Percentiles rank a stretch among this genome's conserved stretches.
These are phyloP conservation scores for Populus alba DNA, from an alignment of 345 rosid species.

Conservation along the genomic window DNA sequence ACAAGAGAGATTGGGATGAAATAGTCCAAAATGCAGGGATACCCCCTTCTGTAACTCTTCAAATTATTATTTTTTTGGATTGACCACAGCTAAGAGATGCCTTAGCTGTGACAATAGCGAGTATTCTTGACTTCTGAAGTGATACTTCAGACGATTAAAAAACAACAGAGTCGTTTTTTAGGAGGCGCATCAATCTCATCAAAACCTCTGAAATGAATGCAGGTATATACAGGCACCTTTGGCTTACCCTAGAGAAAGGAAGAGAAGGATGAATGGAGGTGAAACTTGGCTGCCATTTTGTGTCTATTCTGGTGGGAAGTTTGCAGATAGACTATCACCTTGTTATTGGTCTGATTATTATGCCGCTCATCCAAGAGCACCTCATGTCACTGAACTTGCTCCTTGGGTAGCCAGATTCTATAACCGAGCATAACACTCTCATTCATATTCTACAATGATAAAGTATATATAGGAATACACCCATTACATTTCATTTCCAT, in stretches of 20 bases:
- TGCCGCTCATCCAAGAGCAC: slow-evolving; percentile 45
- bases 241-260: slow-evolving; percentile 65
- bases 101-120: neutral
- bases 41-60: no score
- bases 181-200: neutral
- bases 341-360: slow-evolving; percentile 68
- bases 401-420: slow-evolving; percentile 47
- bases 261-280: slow-evolving; percentile 62
- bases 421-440: neutral
- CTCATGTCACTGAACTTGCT: slow-evolving; percentile 46
- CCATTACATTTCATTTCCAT: no score
- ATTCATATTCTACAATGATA: neutral
- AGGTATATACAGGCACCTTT: slow-evolving; percentile 68
- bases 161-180: no score
- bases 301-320: slow-evolving; percentile 41
- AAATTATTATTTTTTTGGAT: no score
- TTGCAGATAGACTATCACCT: slow-evolving; percentile 39
- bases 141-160: no score
- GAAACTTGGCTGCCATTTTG: slow-evolving; percentile 57
- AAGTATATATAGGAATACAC: no score
- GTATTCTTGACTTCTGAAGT: neutral
- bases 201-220: neutral
- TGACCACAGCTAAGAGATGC: no score
- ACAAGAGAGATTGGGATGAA: no score
- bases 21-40: no score